Evolutionary conservation across 2,329 filamentous ascomycete genomes (phyloP), one percentile per base, ranked within the genome.

Genomic region (Metarhizium robertsii): DNA sequence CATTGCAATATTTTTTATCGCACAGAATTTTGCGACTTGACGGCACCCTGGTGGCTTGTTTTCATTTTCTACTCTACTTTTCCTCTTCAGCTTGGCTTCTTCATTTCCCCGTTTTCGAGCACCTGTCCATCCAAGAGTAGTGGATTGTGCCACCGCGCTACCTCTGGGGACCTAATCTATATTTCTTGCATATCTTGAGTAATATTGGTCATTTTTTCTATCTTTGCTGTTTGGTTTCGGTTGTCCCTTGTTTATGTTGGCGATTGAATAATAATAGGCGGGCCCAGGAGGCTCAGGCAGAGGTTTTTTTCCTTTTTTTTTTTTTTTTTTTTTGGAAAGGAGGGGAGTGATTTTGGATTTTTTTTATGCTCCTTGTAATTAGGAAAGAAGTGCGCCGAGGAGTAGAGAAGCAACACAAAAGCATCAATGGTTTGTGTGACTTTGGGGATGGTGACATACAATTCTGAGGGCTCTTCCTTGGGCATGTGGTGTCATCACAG

Each of bases 231-330:
- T 57, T 58, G 58, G 55, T 57, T 56, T 52, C 62, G 60, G 54
- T 62, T 52, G 62, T 61, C 58, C 61, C 54, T 51, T 4, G 13
- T n/a, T 52, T 13, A 32, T 36, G 18, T 6, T 14, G 47, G 53
- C 43, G 43, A 34, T 45, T 48, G 53, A 34, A 11, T 34, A 34
- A 43, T 42, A 38, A 63, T 60, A 61, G 61, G 58, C 60, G 60
- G 66, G 64, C 67, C 68, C 68, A 61, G 68, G 68, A 60, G 68
- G 68, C 65, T 68, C 64, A 59, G 57, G 53, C 60, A 61, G 43
- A 38, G 36, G 20, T 25, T 25, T 25, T 25, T 20, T 20, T 20
- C 20, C n/a, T n/a, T n/a, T 14, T 29, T 30, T 52, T 45, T 3
- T 52, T 29, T 13, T 32, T 20, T 32, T 29, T 54, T 43, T 40